Conservation (phyloP, 495 filamentous ascomycete species). For the Penicillium cataractarum region DNA sequence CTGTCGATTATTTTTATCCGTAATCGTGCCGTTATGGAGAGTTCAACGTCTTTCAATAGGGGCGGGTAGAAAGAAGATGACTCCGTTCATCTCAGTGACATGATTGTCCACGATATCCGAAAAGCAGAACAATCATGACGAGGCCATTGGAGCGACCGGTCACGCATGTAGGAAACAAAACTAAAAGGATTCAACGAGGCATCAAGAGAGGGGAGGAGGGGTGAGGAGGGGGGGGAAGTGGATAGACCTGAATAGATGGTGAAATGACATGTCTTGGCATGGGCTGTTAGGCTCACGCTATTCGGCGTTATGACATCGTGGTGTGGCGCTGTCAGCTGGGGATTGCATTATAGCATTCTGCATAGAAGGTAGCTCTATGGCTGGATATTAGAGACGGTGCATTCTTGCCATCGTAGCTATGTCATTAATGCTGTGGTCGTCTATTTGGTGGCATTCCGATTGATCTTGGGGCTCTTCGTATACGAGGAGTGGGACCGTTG, state of each 20-base stretch:
- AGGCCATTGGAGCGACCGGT: conserved; percentile 1
- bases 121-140: background rate
- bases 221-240: conserved; percentile 25
- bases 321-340: conserved; percentile 5
- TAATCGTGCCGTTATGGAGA: background rate
- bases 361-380: background rate
- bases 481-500: background rate
- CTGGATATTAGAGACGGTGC: background rate
- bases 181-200: conserved; percentile 3
- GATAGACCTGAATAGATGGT: conserved; percentile 17
- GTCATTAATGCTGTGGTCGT: background rate
- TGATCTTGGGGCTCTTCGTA: background rate
- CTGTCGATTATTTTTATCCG: background rate
- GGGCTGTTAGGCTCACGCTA: conserved; percentile 1
- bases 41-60: background rate
- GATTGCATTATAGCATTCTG: background rate
- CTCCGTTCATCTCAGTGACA: conserved; percentile 14
- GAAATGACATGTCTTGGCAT: conserved; percentile 27
- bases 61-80: background rate
- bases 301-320: background rate
- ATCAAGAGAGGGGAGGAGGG: background rate
- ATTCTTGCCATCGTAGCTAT: background rate
- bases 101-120: background rate
- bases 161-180: background rate
- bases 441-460: background rate